Evolutionary conservation across 2,329 filamentous ascomycete genomes (phyloP), one percentile per base, ranked within the genome.

Genomic region (Paecilomyces sp.): DNA sequence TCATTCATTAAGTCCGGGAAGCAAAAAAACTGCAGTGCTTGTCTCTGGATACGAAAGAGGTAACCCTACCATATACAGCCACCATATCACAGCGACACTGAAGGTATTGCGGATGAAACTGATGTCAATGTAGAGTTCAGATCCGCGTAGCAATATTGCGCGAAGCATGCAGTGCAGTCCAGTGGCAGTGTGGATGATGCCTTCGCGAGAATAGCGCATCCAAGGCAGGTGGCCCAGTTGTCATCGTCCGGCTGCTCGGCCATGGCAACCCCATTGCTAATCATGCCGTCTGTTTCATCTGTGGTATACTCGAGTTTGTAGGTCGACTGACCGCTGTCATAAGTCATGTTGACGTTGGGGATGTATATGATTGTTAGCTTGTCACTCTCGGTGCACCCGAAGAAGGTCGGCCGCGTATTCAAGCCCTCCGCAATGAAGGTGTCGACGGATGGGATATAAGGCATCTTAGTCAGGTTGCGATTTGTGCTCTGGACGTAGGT

Each of bases 391-490:
- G 90, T 76, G 73, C 90, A 93, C 30, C 90, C 90, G 70, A 93
- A 93, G 78, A 92, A 92, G 0, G 87, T 87, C 0, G 90, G 89
- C 1, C 80, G 81, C 61, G 79, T 82, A 78, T 92, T 92, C 4
- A 92, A 77, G 2, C 87, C 87, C 0, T 89, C 79, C 68, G 91
- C 91, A 61, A 92, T 78, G 70, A 93, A 90, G 0, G 88, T 91
- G 71, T 90, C 88, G 55, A 82, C 78, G 62, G 88, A 87, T 0
- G 90, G 90, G 1, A 92, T 78, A 3, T 79, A 74, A 0, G 90
- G 89, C 75, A 93, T 92, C 0, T 81, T 75, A 1, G 86, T 89
- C 34, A 83, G 83, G 68, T 90, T 89, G 28, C 68, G 58, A 58
- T 81, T 80, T 33, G 80, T 71, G 52, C 82, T 85, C 54, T 89